Base-by-base conservation (phyloP, 352 stramenopile genomes). In the Bremia lactucae region DNA sequence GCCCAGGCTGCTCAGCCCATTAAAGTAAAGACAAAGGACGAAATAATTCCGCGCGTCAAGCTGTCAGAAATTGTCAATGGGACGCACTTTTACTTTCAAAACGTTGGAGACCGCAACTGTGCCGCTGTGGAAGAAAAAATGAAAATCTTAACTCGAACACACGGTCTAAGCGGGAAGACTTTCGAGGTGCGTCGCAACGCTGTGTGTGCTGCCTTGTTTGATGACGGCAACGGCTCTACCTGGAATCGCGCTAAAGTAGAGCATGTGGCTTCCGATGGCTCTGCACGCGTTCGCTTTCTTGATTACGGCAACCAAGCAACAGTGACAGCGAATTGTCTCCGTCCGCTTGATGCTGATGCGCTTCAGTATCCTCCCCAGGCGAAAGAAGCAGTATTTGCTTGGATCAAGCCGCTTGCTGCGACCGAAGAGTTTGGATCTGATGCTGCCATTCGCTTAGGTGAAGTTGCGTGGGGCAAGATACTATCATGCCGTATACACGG, bases 181-280 rank as follows among this genome's bases (percentile, higher is more conserved):
- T 96, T 95, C 50, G 87, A 97, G 43, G 59, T 95, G 18, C 91
- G 92, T 24, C 72, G 79, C 31, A 93, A 95, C 31, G 85, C 80
- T 20, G 65, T 96, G 25, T 92, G 94, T 41, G 92, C 91, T 36
- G 92, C 90, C n/a, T 69, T 98, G 2, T 98, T 97, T 52, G 86
- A 98, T 49, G 95, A 98, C 55, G 92, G 90, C 36, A 83, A 69
- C 29, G 87, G 88, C 4, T 85, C 82, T 14, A 56, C 83, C 21
- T 98, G 94, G 94, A 98, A 97, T 72, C 86, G 95, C 44, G 93
- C 80, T 10, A 94, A 94, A 42, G 68, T 98, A 28, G 79, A 92
- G 49, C 73, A 73, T 37, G 61, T 88, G 29, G 50, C 83, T 44
- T 40, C 62, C 2, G 68, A 89, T 28, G 72, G 68, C 25, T 72